phyloP scores from a whole-genome alignment of 805 yeast genomes.

The Pichia rugopelliculosa region DNA sequence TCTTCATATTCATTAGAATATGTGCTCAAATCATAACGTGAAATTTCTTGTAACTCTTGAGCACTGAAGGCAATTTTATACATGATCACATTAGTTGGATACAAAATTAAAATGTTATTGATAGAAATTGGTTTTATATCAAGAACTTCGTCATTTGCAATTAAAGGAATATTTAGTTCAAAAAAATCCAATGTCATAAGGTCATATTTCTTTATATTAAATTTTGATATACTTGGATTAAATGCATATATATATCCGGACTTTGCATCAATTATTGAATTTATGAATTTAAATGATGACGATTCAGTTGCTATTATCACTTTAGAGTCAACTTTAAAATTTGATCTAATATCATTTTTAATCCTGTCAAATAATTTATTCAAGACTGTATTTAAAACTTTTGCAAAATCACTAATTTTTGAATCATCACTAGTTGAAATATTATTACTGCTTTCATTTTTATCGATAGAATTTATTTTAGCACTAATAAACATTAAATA shows the following conservation, averaged over 20 bases:
- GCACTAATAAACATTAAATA: slow-evolving; percentile 22
- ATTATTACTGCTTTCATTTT: not conserved
- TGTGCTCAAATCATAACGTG: not conserved
- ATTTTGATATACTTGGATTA: not conserved
- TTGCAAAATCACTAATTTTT: slow-evolving; percentile 7
- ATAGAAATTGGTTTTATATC: not conserved
- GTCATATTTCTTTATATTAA: not conserved
- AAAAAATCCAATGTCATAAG: not conserved
- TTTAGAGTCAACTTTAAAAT: not conserved
- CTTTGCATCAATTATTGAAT: not conserved
- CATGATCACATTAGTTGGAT: not conserved
- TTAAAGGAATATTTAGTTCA: not conserved
- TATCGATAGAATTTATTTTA: slow-evolving; percentile 2
- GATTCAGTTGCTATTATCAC: not conserved
- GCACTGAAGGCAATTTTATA: not conserved
- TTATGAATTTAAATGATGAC: not conserved
- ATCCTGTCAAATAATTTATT: slow-evolving; percentile 14
- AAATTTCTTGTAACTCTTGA: not conserved
- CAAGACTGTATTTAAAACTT: slow-evolving; percentile 11
- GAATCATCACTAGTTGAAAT: not conserved
- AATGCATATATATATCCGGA: not conserved
- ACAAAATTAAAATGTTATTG: not conserved
- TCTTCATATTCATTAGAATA: not conserved
- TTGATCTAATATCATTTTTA: slow-evolving; percentile 17
- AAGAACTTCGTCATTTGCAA: not conserved